These are phyloP conservation scores for Balakata baccata DNA, from an alignment of 345 rosid species.

Conservation along the genomic window DNA sequence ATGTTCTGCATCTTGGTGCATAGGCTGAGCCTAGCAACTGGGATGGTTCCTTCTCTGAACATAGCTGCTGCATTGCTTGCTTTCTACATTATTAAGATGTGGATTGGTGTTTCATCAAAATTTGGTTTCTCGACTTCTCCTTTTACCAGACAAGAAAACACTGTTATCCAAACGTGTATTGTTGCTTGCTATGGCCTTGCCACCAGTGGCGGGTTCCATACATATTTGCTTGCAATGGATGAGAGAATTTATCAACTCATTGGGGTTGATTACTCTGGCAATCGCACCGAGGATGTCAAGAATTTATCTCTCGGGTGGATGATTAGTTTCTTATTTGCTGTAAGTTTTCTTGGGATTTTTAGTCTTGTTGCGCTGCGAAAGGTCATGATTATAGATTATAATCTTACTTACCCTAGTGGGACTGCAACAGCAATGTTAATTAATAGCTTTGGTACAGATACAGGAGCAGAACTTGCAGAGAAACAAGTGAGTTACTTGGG, in stretches of 20 bases:
- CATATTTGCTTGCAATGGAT: conserved; percentile 14
- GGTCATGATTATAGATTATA: conserved; percentile 12
- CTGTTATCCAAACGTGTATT: conserved; percentile 11
- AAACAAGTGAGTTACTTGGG: conserved; percentile 11
- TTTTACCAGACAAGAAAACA: conserved; percentile 7
- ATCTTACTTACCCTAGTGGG: conserved; percentile 11
- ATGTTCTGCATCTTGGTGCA: conserved; percentile 3
- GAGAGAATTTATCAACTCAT: neutral
- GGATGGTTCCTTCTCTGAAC: conserved; percentile 1
- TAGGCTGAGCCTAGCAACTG: conserved; percentile 4
- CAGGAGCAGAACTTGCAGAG: conserved; percentile 14
- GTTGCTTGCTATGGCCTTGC: conserved; percentile 13
- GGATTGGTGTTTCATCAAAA: neutral
- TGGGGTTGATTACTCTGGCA: conserved; percentile 12
- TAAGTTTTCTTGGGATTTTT: conserved; percentile 13
- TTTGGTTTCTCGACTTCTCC: neutral
- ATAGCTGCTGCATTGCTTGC: conserved; percentile 14
- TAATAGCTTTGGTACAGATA: conserved; percentile 4
- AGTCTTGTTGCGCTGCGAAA: conserved; percentile 8
- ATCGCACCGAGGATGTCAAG: conserved; percentile 2
- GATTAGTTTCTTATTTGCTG: conserved; percentile 15
- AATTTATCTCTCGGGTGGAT: conserved; percentile 9
- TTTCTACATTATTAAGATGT: neutral
- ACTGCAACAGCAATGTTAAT: conserved; percentile 12
- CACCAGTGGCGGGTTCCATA: neutral